These are phyloP conservation scores for Kluyveromyces dobzhanskii DNA, from an alignment of 805 yeast genomes.

Conservation along the genomic window DNA sequence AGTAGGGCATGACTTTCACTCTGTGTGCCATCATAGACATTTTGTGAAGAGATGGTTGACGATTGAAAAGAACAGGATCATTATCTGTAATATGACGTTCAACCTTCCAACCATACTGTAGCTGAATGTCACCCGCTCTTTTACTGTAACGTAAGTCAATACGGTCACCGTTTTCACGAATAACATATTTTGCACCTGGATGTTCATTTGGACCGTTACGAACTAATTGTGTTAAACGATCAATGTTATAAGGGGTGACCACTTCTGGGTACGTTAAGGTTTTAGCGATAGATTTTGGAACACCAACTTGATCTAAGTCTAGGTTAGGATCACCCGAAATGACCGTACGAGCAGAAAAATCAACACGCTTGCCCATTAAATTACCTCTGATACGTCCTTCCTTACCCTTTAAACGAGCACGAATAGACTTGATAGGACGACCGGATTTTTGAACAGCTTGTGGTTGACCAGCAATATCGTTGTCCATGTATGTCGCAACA, in stretches of 20 bases:
- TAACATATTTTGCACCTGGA: slow-evolving; percentile 98
- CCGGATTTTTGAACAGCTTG: slow-evolving; percentile 98
- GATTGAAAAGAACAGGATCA: slow-evolving; percentile 95
- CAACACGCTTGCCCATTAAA: slow-evolving; percentile 99
- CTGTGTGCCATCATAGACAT: slow-evolving; percentile 99
- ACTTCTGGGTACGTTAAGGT: slow-evolving; percentile 95
- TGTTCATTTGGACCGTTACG: slow-evolving; percentile 99
- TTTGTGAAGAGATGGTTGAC: slow-evolving; percentile 98
- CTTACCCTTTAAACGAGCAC: slow-evolving; percentile 99
- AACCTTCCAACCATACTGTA: slow-evolving; percentile 98
- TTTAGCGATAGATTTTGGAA: slow-evolving; percentile 92
- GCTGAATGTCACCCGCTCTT: slow-evolving; percentile 95
- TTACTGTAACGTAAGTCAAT: slow-evolving; percentile 94
- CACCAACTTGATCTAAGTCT: slow-evolving; percentile 98
- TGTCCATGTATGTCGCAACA: slow-evolving; percentile 99
- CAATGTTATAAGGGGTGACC: slow-evolving; percentile 95
- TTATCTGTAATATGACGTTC: slow-evolving; percentile 97
- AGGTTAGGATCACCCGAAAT: slow-evolving; percentile 98
- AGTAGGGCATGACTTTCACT: slow-evolving; percentile 97
- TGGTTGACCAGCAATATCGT: slow-evolving; percentile 99
- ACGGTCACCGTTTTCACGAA: slow-evolving; percentile 98
- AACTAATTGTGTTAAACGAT: slow-evolving; percentile 83
- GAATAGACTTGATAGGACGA: slow-evolving; percentile 94
- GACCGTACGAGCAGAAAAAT: slow-evolving; percentile 97
- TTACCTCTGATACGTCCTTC: slow-evolving; percentile 99